Evolutionary conservation across 2,329 filamentous ascomycete species (phyloP).

Genomic region (Cercospora nicotianae): DNA sequence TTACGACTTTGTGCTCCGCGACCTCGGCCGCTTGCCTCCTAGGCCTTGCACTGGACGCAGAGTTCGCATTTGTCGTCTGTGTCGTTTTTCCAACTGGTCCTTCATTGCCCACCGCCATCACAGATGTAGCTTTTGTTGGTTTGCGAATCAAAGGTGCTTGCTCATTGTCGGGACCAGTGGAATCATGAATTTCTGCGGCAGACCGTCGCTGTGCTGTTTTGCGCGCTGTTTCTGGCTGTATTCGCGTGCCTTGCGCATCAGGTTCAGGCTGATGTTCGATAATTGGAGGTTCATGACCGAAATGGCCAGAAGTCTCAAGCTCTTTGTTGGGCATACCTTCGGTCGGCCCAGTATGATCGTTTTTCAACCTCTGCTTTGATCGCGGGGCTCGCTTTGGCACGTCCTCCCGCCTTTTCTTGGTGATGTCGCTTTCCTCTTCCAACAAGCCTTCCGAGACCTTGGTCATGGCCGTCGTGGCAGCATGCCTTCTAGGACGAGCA

Average conservation of each 20-base stretch:
- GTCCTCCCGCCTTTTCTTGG: constrained; percentile 26
- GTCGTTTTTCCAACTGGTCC: neutral
- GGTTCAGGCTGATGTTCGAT: neutral
- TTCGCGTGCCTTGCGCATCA: neutral
- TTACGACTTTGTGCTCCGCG: constrained; percentile 26
- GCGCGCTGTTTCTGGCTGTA: neutral
- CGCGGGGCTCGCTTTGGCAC: neutral
- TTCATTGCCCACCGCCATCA: neutral
- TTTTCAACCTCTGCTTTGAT: neutral
- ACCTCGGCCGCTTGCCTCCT: constrained; percentile 29
- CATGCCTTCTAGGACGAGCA: constrained; percentile 28
- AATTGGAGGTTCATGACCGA: neutral
- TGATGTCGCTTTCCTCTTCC: constrained; percentile 29
- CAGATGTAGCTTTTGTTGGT: neutral
- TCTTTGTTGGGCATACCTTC: neutral
- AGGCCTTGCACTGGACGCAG: constrained; percentile 17
- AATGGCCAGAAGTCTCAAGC: neutral
- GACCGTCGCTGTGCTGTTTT: neutral
- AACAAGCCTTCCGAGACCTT: constrained; percentile 29
- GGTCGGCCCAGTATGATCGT: neutral
- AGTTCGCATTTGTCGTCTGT: neutral
- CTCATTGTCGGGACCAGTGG: neutral
- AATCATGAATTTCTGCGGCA: neutral
- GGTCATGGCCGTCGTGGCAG: constrained; percentile 27
- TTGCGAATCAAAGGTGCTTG: neutral